Conservation (phyloP, 2,329 filamentous ascomycete species). For the Colletotrichum tropicale region DNA sequence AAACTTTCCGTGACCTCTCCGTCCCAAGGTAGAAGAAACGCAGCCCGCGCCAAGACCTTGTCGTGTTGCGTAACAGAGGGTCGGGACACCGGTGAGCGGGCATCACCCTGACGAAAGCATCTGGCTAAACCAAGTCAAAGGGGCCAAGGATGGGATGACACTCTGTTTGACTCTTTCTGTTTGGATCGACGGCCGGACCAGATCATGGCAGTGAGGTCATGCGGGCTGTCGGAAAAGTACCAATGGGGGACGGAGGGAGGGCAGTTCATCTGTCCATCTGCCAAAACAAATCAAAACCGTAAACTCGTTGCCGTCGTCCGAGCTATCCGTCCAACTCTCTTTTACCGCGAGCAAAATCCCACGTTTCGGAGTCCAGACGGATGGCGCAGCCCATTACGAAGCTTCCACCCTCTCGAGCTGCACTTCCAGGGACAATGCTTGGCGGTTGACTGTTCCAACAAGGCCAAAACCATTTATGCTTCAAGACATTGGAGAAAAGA, state of each 20-base stretch:
- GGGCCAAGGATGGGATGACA: conserved; percentile 11
- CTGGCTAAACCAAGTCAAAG: background rate
- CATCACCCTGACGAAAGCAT: background rate
- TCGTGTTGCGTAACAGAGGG: conserved; percentile 3
- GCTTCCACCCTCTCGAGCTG: background rate
- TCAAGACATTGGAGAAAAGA: conserved; percentile 12
- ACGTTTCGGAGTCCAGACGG: conserved; percentile 13
- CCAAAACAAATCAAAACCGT: background rate
- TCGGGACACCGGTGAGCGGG: background rate
- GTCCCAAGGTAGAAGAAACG: background rate
- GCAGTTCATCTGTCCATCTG: conserved; percentile 2
- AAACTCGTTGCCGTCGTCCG: background rate
- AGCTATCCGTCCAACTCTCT: conserved; percentile 13
- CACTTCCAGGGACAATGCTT: conserved; percentile 5
- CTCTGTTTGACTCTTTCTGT: background rate
- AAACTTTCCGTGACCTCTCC: background rate
- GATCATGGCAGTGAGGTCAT: background rate
- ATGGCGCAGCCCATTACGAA: conserved; percentile 16
- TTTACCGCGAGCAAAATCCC: background rate
- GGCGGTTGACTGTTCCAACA: background rate
- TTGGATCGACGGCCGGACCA: background rate
- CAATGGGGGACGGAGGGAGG: background rate
- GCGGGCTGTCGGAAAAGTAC: background rate
- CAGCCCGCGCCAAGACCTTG: background rate
- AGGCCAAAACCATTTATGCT: conserved; percentile 14